Conservation (phyloP, 2,329 filamentous ascomycete genomes). For the Passalora sequoiae region DNA sequence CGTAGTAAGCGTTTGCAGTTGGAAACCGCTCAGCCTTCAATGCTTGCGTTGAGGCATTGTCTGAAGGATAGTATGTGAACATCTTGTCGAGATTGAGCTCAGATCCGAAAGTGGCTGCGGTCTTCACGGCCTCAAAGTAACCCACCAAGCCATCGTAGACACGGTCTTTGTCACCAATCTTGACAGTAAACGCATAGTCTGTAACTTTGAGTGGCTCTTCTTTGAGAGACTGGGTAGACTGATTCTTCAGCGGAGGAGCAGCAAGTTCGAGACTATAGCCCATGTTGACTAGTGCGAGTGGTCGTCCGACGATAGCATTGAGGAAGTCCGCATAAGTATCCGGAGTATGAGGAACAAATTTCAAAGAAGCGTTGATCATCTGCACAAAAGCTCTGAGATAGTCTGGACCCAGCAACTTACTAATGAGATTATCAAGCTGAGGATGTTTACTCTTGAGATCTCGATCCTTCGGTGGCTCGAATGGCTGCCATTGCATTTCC, state of each 20-base stretch:
- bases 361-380: too few species aligned
- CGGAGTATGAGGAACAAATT: constrained; percentile 32
- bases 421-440: constrained; percentile 22
- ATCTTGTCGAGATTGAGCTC: too few species aligned
- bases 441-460: too few species aligned
- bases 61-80: too few species aligned
- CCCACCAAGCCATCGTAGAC: constrained; percentile 12
- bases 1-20: not conserved
- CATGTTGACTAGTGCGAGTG: constrained; percentile 40
- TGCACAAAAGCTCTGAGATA: too few species aligned
- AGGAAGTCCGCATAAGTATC: constrained; percentile 36
- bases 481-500: constrained; percentile 4
- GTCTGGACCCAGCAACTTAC: too few species aligned
- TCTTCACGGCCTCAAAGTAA: constrained; percentile 1
- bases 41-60: constrained; percentile 1
- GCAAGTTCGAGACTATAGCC: constrained; percentile 39
- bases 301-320: constrained; percentile 38
- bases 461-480: constrained; percentile 6
- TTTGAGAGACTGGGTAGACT: constrained; percentile 2
- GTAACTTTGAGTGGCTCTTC: not conserved
- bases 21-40: not conserved
- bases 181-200: constrained; percentile 8
- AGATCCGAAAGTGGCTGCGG: too few species aligned
- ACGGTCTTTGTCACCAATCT: constrained; percentile 10
- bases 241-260: not conserved